These are phyloP conservation scores for Poa annua DNA, from an alignment of 176 grass and related monocot species.

Conservation along the genomic window DNA sequence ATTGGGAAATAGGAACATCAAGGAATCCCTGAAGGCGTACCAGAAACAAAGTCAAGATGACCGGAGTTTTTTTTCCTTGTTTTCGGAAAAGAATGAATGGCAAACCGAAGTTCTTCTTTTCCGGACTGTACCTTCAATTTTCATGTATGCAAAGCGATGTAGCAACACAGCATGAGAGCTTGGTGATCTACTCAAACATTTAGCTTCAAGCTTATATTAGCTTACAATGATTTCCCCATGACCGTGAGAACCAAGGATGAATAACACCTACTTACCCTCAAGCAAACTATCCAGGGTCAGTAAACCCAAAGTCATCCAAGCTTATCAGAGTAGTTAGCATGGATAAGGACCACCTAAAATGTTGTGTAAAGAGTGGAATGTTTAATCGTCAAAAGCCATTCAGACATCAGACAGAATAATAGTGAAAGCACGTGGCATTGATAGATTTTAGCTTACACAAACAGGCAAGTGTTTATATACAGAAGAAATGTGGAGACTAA, in stretches of 20 bases:
- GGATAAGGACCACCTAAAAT: background rate
- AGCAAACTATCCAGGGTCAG: no score
- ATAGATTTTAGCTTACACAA: background rate
- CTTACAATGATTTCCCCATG: background rate
- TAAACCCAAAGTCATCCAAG: background rate
- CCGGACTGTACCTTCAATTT: no score
- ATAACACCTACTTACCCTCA: background rate
- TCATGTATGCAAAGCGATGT: no score
- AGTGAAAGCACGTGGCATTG: background rate
- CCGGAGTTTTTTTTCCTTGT: no score
- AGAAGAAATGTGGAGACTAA: constrained; percentile 5
- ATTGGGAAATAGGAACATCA: background rate
- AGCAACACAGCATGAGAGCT: background rate
- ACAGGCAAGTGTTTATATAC: background rate
- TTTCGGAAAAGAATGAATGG: background rate
- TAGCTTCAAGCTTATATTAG: background rate
- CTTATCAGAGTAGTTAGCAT: no score
- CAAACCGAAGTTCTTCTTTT: no score
- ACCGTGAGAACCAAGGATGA: background rate
- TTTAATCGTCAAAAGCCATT: background rate
- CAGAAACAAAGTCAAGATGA: background rate
- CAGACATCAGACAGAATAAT: background rate
- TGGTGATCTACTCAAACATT: background rate
- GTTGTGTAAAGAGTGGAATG: background rate
- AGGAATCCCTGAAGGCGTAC: background rate